Evolutionary conservation across 805 yeast genomes (phyloP), one percentile per base, ranked within the genome.

Genomic region (Citeromyces nyonsensis): DNA sequence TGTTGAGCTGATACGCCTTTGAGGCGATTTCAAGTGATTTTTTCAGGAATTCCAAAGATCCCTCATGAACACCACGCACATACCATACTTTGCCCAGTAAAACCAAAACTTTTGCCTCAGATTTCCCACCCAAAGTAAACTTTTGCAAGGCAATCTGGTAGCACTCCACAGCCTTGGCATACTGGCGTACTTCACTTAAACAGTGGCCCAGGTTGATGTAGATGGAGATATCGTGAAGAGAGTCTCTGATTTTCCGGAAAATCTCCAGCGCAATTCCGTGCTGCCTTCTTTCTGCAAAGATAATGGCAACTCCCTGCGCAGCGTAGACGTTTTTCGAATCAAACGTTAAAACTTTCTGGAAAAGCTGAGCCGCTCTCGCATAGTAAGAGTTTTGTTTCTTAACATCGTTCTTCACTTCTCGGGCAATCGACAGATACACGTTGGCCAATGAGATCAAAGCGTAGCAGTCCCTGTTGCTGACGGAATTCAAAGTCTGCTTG

Each of bases 291-390:
- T 88, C 96, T 8, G 94, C 93, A 51, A 84, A 80, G 4, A 85
- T 73, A 35, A 91, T 84, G 1, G 96, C 97, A 39, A 91, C 65
- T 35, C 99, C 99, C 54, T 91, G 98, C 1, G 98, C 97, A 4
- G 98, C 99, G 57, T 77, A 91, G 1, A 86, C 88, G 49, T 88
- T 83, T 42, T 67, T 63, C 2, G 86, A 72, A 56, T 91, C 97
- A 20, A 85, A 56, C 32, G 80, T 75, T 34, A 91, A 58, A 2
- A 84, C 95, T 55, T 91, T 91, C 45, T 84, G 81, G 51, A 73
- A 88, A 37, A 91, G 61, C 54, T 88, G 96, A 10, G 86, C 79
- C n/a, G 95, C 95, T 52, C 94, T 73, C 29, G 77, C 61, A 49
- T 79, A 88, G 35, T 84, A 78, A 40, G 77, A 80, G 29, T 54